Evolutionary conservation across 805 yeast species (phyloP), one percentile per base, ranked within the genome.

Genomic region (Kodamaea leandrae): DNA sequence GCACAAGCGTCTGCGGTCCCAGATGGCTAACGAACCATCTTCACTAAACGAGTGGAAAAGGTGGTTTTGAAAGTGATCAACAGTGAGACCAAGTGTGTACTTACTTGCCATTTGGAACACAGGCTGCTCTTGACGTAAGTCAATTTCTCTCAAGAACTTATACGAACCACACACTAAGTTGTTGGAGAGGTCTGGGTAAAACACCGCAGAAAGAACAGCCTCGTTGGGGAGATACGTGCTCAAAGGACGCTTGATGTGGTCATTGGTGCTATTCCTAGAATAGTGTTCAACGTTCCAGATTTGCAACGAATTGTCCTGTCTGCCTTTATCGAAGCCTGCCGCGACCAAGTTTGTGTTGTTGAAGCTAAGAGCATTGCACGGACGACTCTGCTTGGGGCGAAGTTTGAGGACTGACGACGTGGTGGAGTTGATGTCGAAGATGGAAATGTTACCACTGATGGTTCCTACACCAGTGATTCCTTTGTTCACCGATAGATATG

Each of bases 21-120:
- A 90, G 6, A 90, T 70, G 0, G 91, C 82, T 37, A 89, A 63
- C 0, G 93, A 77, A 1, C 96, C 96, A 53, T 86, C 91, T 51
- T 89, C 96, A 38, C 86, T 78, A 47, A 77, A 77, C 0, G 95
- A 81, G 13, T 87, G 78, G 58, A 90, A 86, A 46, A 77, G 71
- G 59, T 77, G 74, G 9, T 72, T 73, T 53, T 81, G 79, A 54
- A 78, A 78, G 3, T 85, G 91, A 55, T 86, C 90, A 21, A 82
- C 67, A 6, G 77, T 71, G 34, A 90, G 71, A 14, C 84, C 84
- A 51, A 78, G 71, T 0, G 89, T 79, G 44, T 86, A 77, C 51
- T 82, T 78, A 1, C 95, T 83, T 2, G 90, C 83, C 53, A 85
- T 72, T 57, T 86, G 96, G 53, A 77, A 81, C 1, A 74, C 72